phyloP scores from a whole-genome alignment of 2,329 filamentous ascomycete genomes.

The Scleromitrula shiraiana region DNA sequence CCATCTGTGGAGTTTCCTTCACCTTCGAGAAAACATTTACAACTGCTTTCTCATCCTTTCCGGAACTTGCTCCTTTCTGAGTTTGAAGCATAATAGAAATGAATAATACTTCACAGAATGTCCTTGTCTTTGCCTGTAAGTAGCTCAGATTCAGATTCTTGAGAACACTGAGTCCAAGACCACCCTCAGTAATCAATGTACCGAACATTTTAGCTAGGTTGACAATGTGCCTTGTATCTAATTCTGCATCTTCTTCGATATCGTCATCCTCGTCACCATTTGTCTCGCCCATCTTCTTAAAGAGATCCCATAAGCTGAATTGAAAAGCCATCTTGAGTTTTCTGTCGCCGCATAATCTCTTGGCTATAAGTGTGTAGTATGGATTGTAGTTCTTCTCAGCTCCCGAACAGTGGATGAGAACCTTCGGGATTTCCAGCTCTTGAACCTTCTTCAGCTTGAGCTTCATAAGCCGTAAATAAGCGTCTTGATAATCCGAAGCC shows the following conservation, averaged over 20 bases:
- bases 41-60: conserved; percentile 49
- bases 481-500: conserved; percentile 75
- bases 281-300: conserved; percentile 76
- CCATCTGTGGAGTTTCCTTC: conserved; percentile 57
- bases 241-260: conserved; percentile 44
- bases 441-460: conserved; percentile 80
- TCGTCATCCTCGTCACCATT: conserved; percentile 52
- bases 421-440: conserved; percentile 76
- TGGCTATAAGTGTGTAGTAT: conserved; percentile 84
- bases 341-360: conserved; percentile 66
- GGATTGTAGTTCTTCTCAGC: conserved; percentile 82
- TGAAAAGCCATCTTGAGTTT: conserved; percentile 79
- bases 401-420: conserved; percentile 79
- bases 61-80: conserved; percentile 40
- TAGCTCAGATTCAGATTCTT: conserved; percentile 73
- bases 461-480: conserved; percentile 69
- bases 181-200: conserved; percentile 51
- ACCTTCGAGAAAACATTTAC: conserved; percentile 59
- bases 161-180: conserved; percentile 48
- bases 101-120: conserved; percentile 74
- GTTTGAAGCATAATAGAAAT: conserved; percentile 66
- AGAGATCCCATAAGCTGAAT: conserved; percentile 78
- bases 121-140: conserved; percentile 65
- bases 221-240: conserved; percentile 51
- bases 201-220: conserved; percentile 63